Evolutionary conservation across 139 green algal genomes (phyloP), one percentile per base, ranked within the genome.

Genomic region (Chlamydomonas sphaeroides): DNA sequence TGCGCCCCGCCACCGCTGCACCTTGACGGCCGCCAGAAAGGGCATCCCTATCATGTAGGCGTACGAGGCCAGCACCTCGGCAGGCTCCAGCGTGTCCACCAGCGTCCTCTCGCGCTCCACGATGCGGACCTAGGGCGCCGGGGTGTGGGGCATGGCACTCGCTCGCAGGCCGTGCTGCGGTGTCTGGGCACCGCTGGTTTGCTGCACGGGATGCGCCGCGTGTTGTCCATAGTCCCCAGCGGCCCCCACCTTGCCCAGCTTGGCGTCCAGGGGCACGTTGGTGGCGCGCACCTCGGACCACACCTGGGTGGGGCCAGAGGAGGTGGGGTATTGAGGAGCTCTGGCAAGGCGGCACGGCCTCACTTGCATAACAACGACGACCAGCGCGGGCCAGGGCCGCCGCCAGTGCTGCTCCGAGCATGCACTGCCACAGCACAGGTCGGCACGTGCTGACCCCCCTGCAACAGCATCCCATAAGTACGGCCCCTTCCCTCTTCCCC

Each of bases 1-100:
- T 15, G 48, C 65, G 25, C 41, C 41, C 1, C 21, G 4, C 67
- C 26, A 7, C 65, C 17, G 1, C 38, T 38, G 38, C 8, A 59
- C 41, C 67, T 61, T 70, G 39, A 80, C 73, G 5, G 73, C 73
- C 28, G 59, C 39, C 73, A 80, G 59, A 10, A 59, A 80, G 38
- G 73, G 73, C 73, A 80, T 80, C 18, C 74, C 74, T 11, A 80
- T 80, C 74, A 80, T 80, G 74, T 62, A 80, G 59, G 42, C 53
- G 18, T 45, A 0, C 8, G 8, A 59, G 30, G 66, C 74, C 74
- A 80, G 59, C 38, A 45, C 39, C 5, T 70, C 74, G n/a, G 59
- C 74, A 17, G 74, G 74, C 25, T 80, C 74, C 41, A 80, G 30
- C 5, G 61, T 80, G 57, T 80, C 74, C 61, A 80, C 74, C 28